A percentile compares a stretch with the other conserved stretches of the same genome.
These are phyloP conservation scores for Tulasnella sp. DNA, from an alignment of 768 basidiomycete species.

Conservation along the genomic window DNA sequence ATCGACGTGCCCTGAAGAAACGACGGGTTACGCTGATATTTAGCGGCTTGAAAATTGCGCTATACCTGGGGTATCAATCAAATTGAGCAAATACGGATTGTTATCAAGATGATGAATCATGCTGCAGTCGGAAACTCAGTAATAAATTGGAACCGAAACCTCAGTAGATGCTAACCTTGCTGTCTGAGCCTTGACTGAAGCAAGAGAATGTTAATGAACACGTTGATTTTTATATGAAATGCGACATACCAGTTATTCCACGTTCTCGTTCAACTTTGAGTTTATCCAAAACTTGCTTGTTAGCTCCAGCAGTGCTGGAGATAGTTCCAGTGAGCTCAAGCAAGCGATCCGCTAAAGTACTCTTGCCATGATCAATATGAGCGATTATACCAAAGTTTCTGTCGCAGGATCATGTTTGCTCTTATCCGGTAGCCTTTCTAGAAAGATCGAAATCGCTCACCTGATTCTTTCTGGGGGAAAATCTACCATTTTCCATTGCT, in stretches of 20 bases:
- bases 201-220: neutral
- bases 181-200: conserved; percentile 84
- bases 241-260: conserved; percentile 71
- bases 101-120: conserved; percentile 60
- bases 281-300: conserved; percentile 81
- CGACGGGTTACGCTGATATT: neutral
- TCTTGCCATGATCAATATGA: conserved; percentile 96
- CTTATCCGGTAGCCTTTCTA: neutral
- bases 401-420: conserved; percentile 27
- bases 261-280: conserved; percentile 94
- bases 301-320: conserved; percentile 44
- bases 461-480: conserved; percentile 58
- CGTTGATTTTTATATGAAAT: neutral
- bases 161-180: conserved; percentile 61
- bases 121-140: conserved; percentile 28
- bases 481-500: conserved; percentile 35
- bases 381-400: conserved; percentile 92
- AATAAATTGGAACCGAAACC: neutral
- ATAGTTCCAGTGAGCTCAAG: conserved; percentile 79
- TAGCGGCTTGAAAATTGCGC: neutral
- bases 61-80: conserved; percentile 87
- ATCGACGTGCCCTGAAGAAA: conserved; percentile 69
- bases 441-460: conserved; percentile 27
- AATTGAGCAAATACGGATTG: conserved; percentile 62
- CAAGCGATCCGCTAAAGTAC: conserved; percentile 73